Conservation (phyloP, 352 stramenopile genomes). For the Globisporangium paroecandrum region DNA sequence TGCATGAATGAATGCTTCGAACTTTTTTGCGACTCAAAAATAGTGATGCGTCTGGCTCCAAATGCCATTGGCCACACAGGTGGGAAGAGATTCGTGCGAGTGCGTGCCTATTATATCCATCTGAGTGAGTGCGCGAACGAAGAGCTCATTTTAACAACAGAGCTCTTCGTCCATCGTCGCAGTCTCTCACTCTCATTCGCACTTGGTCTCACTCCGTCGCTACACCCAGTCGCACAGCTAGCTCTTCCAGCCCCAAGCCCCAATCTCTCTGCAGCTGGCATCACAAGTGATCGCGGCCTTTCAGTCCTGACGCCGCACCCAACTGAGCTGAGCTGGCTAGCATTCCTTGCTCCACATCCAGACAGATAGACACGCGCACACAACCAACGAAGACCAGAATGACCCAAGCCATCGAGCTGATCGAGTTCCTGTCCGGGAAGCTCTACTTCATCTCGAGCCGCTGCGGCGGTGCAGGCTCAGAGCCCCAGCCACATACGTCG, state of each 20-base stretch:
- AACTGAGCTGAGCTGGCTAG: not conserved
- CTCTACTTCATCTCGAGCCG: conserved; percentile 33
- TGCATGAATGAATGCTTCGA: not conserved
- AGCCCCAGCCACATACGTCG: not conserved
- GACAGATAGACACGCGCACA: not conserved
- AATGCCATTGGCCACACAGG: not conserved
- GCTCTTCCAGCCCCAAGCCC: not conserved
- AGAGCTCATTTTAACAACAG: not conserved
- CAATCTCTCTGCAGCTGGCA: not conserved
- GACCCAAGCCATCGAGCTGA: conserved; percentile 23
- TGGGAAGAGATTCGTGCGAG: not conserved
- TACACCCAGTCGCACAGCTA: not conserved
- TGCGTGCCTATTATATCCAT: not conserved
- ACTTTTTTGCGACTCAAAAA: not conserved
- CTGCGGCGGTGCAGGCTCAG: not conserved
- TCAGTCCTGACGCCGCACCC: not conserved
- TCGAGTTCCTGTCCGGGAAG: conserved; percentile 31
- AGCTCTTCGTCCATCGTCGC: not conserved
- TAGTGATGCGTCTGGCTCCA: not conserved
- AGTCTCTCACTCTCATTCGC: not conserved
- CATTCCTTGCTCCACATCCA: not conserved
- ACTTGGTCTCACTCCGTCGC: not conserved
- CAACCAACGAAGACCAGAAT: not conserved
- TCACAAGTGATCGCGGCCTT: not conserved
- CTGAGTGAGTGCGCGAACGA: not conserved